These are phyloP conservation scores for Russula griseocarnosa DNA, from an alignment of 768 basidiomycete species.

Conservation along the genomic window DNA sequence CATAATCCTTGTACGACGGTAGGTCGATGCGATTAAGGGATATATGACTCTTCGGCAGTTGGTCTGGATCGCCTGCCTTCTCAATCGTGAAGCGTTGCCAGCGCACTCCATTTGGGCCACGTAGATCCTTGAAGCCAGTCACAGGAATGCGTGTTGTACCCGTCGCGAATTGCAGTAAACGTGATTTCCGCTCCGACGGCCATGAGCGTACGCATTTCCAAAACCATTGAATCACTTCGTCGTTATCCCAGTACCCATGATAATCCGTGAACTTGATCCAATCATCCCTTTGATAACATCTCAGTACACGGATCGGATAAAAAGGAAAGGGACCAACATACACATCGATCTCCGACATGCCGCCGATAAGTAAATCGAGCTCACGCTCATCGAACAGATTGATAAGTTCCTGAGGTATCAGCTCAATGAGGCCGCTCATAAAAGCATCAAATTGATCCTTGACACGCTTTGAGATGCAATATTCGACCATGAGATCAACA, in stretches of 20 bases:
- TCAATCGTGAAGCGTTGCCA: slow-evolving; percentile 91
- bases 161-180: slow-evolving; percentile 92
- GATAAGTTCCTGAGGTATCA: slow-evolving; percentile 95
- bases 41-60: slow-evolving; percentile 89
- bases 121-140: slow-evolving; percentile 94
- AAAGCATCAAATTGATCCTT: slow-evolving; percentile 99
- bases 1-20: slow-evolving; percentile 91
- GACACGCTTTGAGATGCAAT: slow-evolving; percentile 94
- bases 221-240: slow-evolving; percentile 99
- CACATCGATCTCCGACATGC: slow-evolving; percentile 99
- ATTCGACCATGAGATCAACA: slow-evolving; percentile 89
- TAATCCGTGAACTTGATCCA: slow-evolving; percentile 99
- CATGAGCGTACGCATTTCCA: slow-evolving; percentile 98
- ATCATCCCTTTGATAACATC: slow-evolving; percentile 59
- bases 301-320: neutral
- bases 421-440: slow-evolving; percentile 98
- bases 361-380: slow-evolving; percentile 93
- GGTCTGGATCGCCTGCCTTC: slow-evolving; percentile 93
- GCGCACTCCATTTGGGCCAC: slow-evolving; percentile 76
- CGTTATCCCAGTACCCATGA: slow-evolving; percentile 81
- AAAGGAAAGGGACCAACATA: slow-evolving; percentile 42
- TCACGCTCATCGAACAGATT: slow-evolving; percentile 99
- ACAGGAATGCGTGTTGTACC: slow-evolving; percentile 96
- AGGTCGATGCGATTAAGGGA: slow-evolving; percentile 97
- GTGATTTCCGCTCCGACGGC: slow-evolving; percentile 97